Base-by-base conservation (phyloP, 768 basidiomycete genomes). In the Crassisporium funariophilum region DNA sequence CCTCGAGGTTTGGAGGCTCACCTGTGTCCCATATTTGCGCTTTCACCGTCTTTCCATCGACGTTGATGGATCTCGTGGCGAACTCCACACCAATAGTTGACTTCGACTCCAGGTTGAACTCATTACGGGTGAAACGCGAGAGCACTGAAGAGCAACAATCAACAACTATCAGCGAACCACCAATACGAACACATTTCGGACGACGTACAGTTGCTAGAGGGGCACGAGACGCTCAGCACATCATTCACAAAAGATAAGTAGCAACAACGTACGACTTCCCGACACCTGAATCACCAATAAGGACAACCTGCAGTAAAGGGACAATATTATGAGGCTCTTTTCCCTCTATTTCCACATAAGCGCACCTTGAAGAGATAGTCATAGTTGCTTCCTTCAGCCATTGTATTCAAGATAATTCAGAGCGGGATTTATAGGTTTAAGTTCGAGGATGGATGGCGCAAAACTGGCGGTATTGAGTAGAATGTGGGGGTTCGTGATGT, bases 11-110 rank as follows among this genome's bases (percentile, higher is more conserved):
- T 36, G 46, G 13, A 44, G 44, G 40, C 88, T 58, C 57, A 91
- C 91, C 93, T 57, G 95, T 99, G 71, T 99, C 97, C 95, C 95
- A 99, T 60, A 99, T 89, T 72, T 98, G 95, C 16, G 95, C 95
- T 71, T 98, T 98, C 58, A 99, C 82, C 2, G 86, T 94, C 84
- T 98, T 98, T 31, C 84, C 83, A 64, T 98, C 95, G n/a, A 98
- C 91, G 56, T 79, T 88, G 67, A 93, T 91, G 13, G 91, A 90
- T 62, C 97, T 83, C 33, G 95, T 98, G 3, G 95, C 97, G 60
- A 99, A 99, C 71, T 98, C 95, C 58, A 99, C 95, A 44, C 97
- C 95, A 67, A 99, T 98, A 17, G 97, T 99, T 51, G 95, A 98
- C 76, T 98, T 98, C 35, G 94, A 93, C 65, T 98, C 97, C 57